Conservation (phyloP, 805 yeast species). For the Schizosaccharomyces cryophilus region DNA sequence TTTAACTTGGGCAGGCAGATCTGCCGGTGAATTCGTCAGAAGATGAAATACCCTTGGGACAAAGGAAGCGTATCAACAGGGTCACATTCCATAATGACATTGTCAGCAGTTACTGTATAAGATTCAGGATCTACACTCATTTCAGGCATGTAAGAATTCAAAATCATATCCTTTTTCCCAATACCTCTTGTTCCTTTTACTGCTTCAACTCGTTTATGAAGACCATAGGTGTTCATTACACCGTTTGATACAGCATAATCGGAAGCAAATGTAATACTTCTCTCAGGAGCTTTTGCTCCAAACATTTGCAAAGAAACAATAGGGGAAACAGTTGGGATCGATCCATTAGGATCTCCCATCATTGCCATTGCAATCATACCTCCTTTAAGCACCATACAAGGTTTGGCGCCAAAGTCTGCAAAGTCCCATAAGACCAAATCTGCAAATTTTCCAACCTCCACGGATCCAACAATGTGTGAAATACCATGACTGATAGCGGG, state of each 20-base stretch:
- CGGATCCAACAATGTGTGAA: background rate
- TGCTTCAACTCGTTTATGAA: background rate
- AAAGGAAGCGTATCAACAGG: background rate
- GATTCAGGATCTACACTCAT: conserved; percentile 3
- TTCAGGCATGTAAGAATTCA: background rate
- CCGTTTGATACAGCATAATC: background rate
- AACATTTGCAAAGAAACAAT: background rate
- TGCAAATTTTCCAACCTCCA: conserved; percentile 2
- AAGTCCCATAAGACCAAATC: conserved; percentile 1
- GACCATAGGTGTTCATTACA: background rate
- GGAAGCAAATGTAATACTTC: background rate
- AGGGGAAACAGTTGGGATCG: conserved; percentile 2
- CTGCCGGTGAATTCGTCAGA: background rate
- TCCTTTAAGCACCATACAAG: conserved; percentile 1
- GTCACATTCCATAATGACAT: background rate
- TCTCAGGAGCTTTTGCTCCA: background rate
- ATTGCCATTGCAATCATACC: conserved; percentile 2
- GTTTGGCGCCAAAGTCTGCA: conserved; percentile 2
- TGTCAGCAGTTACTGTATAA: conserved; percentile 1
- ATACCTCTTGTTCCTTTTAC: background rate
- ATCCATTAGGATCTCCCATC: conserved; percentile 2
- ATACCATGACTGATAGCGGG: conserved; percentile 2
- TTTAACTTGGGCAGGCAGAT: background rate
- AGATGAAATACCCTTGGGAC: background rate
- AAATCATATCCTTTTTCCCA: conserved; percentile 2